Evolutionary conservation across 2,329 filamentous ascomycete genomes (phyloP), one percentile per base, ranked within the genome.

Genomic region (Ophiostoma triangulosporum): DNA sequence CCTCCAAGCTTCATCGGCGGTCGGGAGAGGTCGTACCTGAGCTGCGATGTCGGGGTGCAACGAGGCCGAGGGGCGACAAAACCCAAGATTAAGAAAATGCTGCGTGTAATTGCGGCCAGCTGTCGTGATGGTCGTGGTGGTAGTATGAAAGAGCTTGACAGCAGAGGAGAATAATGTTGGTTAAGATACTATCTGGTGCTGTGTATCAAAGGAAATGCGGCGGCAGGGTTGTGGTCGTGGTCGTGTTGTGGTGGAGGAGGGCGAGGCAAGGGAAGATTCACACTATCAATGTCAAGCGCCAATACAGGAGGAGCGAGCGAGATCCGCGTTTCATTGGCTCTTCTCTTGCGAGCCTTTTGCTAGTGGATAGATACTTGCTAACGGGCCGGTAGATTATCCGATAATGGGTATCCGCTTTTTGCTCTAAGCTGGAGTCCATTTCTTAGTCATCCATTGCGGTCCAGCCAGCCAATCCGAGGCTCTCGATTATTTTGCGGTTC

Each of bases 391-490:
- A 27, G 17, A 38, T 31, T 32, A 27, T 31, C 22, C 24, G 43
- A 31, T 14, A 33, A 33, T 14, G 3, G 31, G 15, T 33, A 3
- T n/a, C n/a, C n/a, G n/a, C n/a, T n/a, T n/a, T n/a, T n/a, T n/a
- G n/a, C n/a, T n/a, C n/a, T n/a, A n/a, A n/a, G n/a, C n/a, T n/a
- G n/a, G n/a, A n/a, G n/a, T 14, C 20, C 38, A 26, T 26, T 24
- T 24, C 38, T 48, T 48, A 48, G 46, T 48, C 46, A 48, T 48
- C 1, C 17, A 14, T 15, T 20, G 29, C 11, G 29, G 27, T 26
- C 7, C 14, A 48, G 24, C 46, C 48, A 53, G 48, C 58, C 58
- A 59, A 59, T 59, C 58, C 58, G 55, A 56, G 31, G 50, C 57
- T 53, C 26, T 51, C 38, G 50, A 58, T 58, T 58, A 50, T 54